Base-by-base conservation (phyloP, 208 protist genomes). In the Plasmodiophora brassicae region DNA sequence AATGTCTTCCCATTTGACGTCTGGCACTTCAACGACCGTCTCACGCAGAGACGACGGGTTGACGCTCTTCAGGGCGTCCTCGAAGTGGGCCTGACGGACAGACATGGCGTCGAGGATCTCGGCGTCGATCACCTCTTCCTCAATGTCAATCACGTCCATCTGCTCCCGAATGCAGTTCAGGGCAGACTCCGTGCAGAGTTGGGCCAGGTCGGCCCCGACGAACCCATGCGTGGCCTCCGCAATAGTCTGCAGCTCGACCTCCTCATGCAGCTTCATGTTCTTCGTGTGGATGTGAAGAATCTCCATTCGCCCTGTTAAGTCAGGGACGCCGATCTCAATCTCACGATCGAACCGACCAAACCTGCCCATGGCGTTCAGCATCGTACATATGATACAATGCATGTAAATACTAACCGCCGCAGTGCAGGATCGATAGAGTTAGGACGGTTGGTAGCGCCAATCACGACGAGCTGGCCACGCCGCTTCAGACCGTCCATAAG, bases 281-380 rank as follows among this genome's bases (percentile, higher is more conserved):
- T 99, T 99, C 8, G 98, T 99, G 94, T 99, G 98, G 91, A 99
- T 99, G 88, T 96, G 94, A 35, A 99, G 92, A 78, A 99, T 98
- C 45, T 91, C 90, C 39, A 91, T 72, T 83, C 90, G 88, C 14
- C 89, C 90, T 35, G 95, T 98, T 84, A 98, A 95, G 91, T 99
- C 98, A n/a, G 99, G 99, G 46, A 99, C 97, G 46, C 98, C 97
- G 90, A 99, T 99, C 93, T 99, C 98, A 50, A 99, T 96, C 95
- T 99, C 98, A 88, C 98, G 94, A 92, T 99, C 99, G 90, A 99
- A 99, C 85, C 99, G 95, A 85, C 99, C 99, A 92, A 99, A 99
- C 85, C 98, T 94, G 84, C 98, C 94, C 39, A 99, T 96, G 44
- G n/a, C n/a, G n/a, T n/a, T n/a, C n/a, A n/a, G n/a, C n/a, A n/a